Base-by-base conservation (phyloP, 2,329 filamentous ascomycete species). In the Elsinoe australis region DNA sequence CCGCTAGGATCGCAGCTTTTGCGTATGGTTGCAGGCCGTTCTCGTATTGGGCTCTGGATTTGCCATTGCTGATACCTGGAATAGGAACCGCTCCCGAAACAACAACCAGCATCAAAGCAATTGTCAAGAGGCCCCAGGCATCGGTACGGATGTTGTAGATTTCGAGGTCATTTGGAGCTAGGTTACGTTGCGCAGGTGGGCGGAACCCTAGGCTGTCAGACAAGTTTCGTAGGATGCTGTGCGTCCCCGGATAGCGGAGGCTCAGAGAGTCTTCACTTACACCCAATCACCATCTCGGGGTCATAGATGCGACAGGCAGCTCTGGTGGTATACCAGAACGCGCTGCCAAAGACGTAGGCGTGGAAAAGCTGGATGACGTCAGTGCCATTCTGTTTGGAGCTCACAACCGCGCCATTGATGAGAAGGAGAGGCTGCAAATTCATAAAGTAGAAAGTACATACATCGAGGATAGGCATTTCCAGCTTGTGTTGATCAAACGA, bases 91-190 rank as follows among this genome's bases (percentile, higher is more conserved):
- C 61, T 45, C 60, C 60, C 19, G 57, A 55, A 26, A 65, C 51
- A 21, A 59, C 55, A 3, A 64, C 49, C 6, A 65, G 57, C 8
- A 63, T 53, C 5, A 55, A 49, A 12, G 59, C 53, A 28, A 65
- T 54, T 18, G 62, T 56, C 26, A 64, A 48, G 17, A 65, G 61
- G 34, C 59, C 55, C 54, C 57, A 65, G 53, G 58, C 63, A 49
- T 65, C 63, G 47, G 59, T 64, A 47, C 61, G 55, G 49, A 60
- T 60, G 33, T 57, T 65, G 59, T 65, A 65, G 54, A 64, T 52
- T 46, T 65, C 63, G 39, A 65, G 61, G 51, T 65, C 62, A 48
- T 58, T 62, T 1, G 59, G 52, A 14, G 52, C 49, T 5, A 57
- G 34, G 31, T 54, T 42, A 15, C 52, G 51, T 45, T 62, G 52